Conservation (phyloP, 2,329 filamentous ascomycete genomes). For the Colletotrichum nymphaeae region DNA sequence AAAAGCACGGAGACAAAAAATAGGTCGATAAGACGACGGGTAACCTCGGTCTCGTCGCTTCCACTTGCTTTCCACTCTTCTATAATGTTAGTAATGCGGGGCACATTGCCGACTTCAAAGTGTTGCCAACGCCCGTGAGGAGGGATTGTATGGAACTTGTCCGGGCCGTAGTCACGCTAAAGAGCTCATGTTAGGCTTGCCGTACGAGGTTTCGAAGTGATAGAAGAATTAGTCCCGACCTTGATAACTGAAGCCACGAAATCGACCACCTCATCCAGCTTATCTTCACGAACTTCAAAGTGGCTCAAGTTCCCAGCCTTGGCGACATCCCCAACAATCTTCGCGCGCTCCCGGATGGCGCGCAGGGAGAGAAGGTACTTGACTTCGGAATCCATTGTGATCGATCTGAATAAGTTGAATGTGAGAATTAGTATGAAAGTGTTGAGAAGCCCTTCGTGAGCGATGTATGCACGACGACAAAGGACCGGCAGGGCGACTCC, state of each 20-base stretch:
- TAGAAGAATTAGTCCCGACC: slow-evolving; percentile 41
- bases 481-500: not conserved
- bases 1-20: slow-evolving; percentile 71
- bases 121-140: slow-evolving; percentile 72
- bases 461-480: not conserved
- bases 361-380: slow-evolving; percentile 50
- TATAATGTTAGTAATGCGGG: slow-evolving; percentile 59
- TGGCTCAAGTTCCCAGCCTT: slow-evolving; percentile 51
- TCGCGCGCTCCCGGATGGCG: slow-evolving; percentile 49
- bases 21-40: slow-evolving; percentile 67
- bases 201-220: not conserved
- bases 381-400: slow-evolving; percentile 34
- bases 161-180: slow-evolving; percentile 63
- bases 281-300: slow-evolving; percentile 53
- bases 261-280: slow-evolving; percentile 51
- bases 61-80: slow-evolving; percentile 55
- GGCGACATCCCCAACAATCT: slow-evolving; percentile 49
- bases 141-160: slow-evolving; percentile 59
- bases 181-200: not conserved
- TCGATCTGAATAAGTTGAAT: not conserved
- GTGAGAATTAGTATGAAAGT: not conserved
- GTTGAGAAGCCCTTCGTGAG: not conserved
- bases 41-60: slow-evolving; percentile 57
- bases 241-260: slow-evolving; percentile 56
- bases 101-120: slow-evolving; percentile 67